These are phyloP conservation scores for Lipomyces mesembrius DNA, from an alignment of 805 yeast species.

Conservation along the genomic window DNA sequence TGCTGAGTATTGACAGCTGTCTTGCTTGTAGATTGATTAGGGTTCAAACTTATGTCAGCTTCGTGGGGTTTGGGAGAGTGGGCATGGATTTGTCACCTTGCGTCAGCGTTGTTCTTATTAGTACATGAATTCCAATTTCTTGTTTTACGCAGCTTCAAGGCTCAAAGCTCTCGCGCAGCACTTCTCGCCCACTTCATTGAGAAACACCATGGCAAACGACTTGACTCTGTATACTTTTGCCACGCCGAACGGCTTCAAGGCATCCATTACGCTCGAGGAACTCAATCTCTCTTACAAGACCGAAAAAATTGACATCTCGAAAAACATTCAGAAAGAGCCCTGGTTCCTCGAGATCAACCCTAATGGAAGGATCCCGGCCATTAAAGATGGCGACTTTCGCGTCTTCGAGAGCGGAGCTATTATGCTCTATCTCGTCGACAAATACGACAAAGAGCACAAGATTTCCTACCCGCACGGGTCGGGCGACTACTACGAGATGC, in stretches of 20 bases:
- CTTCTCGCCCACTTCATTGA: slow-evolving; percentile 6
- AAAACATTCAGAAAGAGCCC: slow-evolving; percentile 57
- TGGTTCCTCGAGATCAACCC: slow-evolving; percentile 64
- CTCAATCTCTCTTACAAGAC: slow-evolving; percentile 44
- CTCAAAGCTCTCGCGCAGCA: slow-evolving; percentile 2
- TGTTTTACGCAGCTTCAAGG: slow-evolving; percentile 7
- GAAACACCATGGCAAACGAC: slow-evolving; percentile 9
- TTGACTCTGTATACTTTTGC: slow-evolving; percentile 43
- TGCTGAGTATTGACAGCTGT: too few species aligned
- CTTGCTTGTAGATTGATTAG: too few species aligned
- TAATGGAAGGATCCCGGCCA: slow-evolving; percentile 66
- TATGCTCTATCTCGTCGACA: slow-evolving; percentile 61
- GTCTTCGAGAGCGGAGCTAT: slow-evolving; percentile 68
- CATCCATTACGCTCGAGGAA: slow-evolving; percentile 46
- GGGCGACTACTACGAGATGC: slow-evolving; percentile 50
- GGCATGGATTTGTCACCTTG: too few species aligned
- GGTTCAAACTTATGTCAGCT: too few species aligned
- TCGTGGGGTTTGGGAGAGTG: too few species aligned
- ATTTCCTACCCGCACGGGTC: slow-evolving; percentile 48
- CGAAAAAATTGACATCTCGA: slow-evolving; percentile 50
- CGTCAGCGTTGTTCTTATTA: too few species aligned
- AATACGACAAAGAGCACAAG: slow-evolving; percentile 60
- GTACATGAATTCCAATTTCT: background rate
- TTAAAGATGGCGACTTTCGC: slow-evolving; percentile 50
- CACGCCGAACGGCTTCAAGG: slow-evolving; percentile 53